Conservation (phyloP, 1,284 basidiomycete genomes). For the Crucibulum cyathiforme region DNA sequence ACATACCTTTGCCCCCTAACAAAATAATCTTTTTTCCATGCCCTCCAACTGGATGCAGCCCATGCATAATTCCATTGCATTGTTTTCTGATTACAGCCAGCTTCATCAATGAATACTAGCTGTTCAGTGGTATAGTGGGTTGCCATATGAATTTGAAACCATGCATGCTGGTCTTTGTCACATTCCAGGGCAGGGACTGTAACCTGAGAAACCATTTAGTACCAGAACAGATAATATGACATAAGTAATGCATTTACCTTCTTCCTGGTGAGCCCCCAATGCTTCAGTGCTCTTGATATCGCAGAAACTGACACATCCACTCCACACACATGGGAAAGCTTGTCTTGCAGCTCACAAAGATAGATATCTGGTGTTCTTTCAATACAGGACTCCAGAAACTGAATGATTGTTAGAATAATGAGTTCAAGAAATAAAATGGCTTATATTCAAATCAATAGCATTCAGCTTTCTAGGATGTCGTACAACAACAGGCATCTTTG, state of each 20-base stretch:
- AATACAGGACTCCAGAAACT: conserved; percentile 8
- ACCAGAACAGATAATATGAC: not conserved
- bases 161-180: conserved; percentile 7
- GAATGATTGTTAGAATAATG: not conserved
- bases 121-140: conserved; percentile 11
- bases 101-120: not conserved
- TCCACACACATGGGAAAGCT: conserved; percentile 8
- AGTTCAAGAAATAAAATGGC: not conserved
- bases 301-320: conserved; percentile 9
- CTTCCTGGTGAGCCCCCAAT: conserved; percentile 2
- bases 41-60: conserved; percentile 9
- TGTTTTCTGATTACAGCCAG: conserved; percentile 4
- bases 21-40: conserved; percentile 18
- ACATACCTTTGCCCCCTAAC: conserved; percentile 21
- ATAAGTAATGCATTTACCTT: conserved; percentile 9
- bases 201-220: conserved; percentile 1
- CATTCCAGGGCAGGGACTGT: conserved; percentile 9
- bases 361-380: conserved; percentile 13
- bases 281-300: conserved; percentile 9
- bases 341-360: conserved; percentile 14
- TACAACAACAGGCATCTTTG: not conserved
- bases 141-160: conserved; percentile 12
- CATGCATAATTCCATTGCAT: conserved; percentile 16
- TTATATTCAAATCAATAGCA: not conserved
- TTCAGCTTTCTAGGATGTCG: not conserved